phyloP scores from a whole-genome alignment of 2,329 filamentous ascomycete genomes.

The Aspergillus glaucus region DNA sequence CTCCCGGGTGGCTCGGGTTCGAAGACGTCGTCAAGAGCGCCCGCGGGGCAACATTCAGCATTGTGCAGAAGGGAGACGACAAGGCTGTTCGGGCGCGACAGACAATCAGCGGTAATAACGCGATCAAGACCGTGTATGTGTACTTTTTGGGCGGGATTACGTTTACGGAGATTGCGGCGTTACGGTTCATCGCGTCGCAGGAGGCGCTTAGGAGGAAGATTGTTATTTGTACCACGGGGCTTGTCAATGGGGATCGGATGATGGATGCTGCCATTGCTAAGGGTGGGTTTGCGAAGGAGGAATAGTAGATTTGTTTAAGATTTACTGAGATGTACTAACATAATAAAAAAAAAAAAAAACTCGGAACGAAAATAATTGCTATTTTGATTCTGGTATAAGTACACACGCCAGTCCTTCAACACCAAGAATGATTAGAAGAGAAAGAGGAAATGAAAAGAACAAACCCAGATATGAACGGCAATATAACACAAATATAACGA shows the following conservation, averaged over 20 bases:
- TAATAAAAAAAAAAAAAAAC: not conserved
- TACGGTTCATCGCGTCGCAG: constrained; percentile 82
- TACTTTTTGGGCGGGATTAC: constrained; percentile 97
- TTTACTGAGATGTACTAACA: not conserved
- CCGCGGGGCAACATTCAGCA: constrained; percentile 82
- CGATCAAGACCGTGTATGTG: constrained; percentile 83
- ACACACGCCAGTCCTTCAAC: no score
- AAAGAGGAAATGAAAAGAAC: no score
- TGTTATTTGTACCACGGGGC: constrained; percentile 85
- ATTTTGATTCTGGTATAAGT: no score
- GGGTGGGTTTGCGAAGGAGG: constrained; percentile 48
- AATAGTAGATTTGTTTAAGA: constrained; percentile 6
- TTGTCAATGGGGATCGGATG: constrained; percentile 82
- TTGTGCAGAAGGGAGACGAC: constrained; percentile 85
- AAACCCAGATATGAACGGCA: constrained; percentile 1
- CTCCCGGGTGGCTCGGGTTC: constrained; percentile 85
- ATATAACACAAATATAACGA: constrained; percentile 7
- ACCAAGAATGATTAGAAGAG: no score
- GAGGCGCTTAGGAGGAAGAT: constrained; percentile 76
- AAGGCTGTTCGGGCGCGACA: constrained; percentile 83
- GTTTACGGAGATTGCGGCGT: constrained; percentile 88
- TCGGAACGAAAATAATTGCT: no score
- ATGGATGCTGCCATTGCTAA: constrained; percentile 80
- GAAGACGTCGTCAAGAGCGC: constrained; percentile 87
- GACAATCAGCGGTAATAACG: constrained; percentile 67